A percentile compares a stretch with the other conserved stretches of the same genome.
These are phyloP conservation scores for Pseudogymnoascus sp. DNA, from an alignment of 2,329 filamentous ascomycete species.

Conservation along the genomic window DNA sequence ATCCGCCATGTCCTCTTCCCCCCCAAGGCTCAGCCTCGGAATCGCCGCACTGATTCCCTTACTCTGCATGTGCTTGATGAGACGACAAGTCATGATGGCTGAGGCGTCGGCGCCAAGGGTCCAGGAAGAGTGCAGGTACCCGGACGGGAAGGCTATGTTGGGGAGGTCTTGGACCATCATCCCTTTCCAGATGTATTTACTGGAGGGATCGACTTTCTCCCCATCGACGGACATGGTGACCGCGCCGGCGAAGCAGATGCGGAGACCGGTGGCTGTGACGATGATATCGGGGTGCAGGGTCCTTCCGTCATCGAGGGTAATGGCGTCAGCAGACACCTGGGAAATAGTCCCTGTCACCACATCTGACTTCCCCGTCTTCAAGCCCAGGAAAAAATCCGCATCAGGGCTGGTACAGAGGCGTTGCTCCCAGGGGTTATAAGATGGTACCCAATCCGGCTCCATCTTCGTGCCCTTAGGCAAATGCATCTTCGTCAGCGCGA, in stretches of 20 bases:
- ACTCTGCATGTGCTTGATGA: slow-evolving; percentile 44
- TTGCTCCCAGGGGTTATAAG: slow-evolving; percentile 59
- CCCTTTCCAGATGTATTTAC: slow-evolving; percentile 50
- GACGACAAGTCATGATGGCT: slow-evolving; percentile 40
- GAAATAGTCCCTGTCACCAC: slow-evolving; percentile 42
- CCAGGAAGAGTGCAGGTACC: slow-evolving; percentile 56
- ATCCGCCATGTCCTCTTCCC: slow-evolving; percentile 14
- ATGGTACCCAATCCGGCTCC: slow-evolving; percentile 49
- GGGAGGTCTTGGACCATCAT: slow-evolving; percentile 57
- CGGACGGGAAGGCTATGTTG: slow-evolving; percentile 51
- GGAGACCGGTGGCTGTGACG: slow-evolving; percentile 57
- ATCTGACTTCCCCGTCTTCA: slow-evolving; percentile 33
- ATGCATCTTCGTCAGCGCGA: slow-evolving; percentile 33
- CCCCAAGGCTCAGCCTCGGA: slow-evolving; percentile 35
- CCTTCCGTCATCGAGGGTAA: slow-evolving; percentile 38
- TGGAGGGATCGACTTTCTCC: slow-evolving; percentile 33
- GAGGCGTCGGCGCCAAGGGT: slow-evolving; percentile 53
- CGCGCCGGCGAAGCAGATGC: slow-evolving; percentile 47
- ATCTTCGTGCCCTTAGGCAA: slow-evolving; percentile 42
- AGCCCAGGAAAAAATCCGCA: slow-evolving; percentile 39
- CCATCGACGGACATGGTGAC: slow-evolving; percentile 47
- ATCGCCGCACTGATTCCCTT: slow-evolving; percentile 36
- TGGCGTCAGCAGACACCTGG: slow-evolving; percentile 35
- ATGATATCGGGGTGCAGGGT: slow-evolving; percentile 52
- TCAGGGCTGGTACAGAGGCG: slow-evolving; percentile 53